A percentile compares a stretch with the other conserved stretches of the same genome.
These are phyloP conservation scores for Apiotrichum domesticum DNA, from an alignment of 1,284 basidiomycete species.

Conservation along the genomic window DNA sequence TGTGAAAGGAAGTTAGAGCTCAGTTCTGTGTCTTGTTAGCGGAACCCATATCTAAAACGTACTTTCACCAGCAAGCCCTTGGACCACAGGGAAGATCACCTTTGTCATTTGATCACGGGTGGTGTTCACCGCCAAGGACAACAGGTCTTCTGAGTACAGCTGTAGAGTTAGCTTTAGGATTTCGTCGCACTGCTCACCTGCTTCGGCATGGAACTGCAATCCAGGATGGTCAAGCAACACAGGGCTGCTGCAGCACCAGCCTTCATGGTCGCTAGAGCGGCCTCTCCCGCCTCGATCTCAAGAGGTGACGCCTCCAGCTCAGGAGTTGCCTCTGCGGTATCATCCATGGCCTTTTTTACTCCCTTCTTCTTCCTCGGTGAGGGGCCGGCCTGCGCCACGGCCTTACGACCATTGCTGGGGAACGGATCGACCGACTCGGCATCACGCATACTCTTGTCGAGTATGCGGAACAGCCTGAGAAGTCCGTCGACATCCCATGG, in stretches of 20 bases:
- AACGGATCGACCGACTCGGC: slow-evolving; percentile 70
- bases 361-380: slow-evolving; percentile 49
- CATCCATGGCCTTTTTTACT: slow-evolving; percentile 42
- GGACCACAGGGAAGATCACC: slow-evolving; percentile 80
- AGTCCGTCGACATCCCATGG: slow-evolving; percentile 56
- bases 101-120: slow-evolving; percentile 74
- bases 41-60: slow-evolving; percentile 2
- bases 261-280: slow-evolving; percentile 55
- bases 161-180: slow-evolving; percentile 37
- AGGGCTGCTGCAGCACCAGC: slow-evolving; percentile 74
- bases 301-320: slow-evolving; percentile 46
- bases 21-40: slow-evolving; percentile 18
- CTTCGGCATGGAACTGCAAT: slow-evolving; percentile 70
- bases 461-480: slow-evolving; percentile 61
- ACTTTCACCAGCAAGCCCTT: slow-evolving; percentile 55
- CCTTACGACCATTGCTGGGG: slow-evolving; percentile 34
- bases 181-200: slow-evolving; percentile 55
- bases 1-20: slow-evolving; percentile 54
- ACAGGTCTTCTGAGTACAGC: slow-evolving; percentile 87
- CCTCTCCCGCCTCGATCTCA: slow-evolving; percentile 54
- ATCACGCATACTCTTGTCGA: slow-evolving; percentile 67
- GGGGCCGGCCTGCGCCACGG: slow-evolving; percentile 23
- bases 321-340: slow-evolving; percentile 12
- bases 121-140: slow-evolving; percentile 66
- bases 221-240: slow-evolving; percentile 69